Evolutionary conservation across 148 eudicot genomes (phyloP).

Genomic region (Fagopyrum homotropicum): DNA sequence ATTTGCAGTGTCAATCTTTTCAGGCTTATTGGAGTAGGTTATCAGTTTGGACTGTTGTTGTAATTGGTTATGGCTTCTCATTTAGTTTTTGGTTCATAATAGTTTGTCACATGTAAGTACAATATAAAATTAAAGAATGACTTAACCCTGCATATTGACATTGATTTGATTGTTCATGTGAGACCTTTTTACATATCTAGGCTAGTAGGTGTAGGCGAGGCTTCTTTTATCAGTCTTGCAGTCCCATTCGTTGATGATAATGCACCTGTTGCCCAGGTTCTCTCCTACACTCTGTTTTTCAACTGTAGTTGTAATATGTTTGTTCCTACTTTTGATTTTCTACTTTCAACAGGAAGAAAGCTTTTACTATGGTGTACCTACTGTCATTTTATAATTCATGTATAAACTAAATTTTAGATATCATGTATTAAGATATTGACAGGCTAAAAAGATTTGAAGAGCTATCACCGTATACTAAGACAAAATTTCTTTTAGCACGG

Average conservation of each 20-base stretch:
- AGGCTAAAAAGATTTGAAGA: no score
- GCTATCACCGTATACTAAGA: no score
- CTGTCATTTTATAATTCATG: no score
- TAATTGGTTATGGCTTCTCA: slow-evolving; percentile 72
- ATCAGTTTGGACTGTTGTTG: slow-evolving; percentile 78
- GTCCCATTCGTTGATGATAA: slow-evolving; percentile 93
- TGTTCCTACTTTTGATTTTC: not conserved
- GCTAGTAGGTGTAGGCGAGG: slow-evolving; percentile 98
- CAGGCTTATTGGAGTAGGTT: slow-evolving; percentile 85
- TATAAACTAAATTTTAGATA: no score
- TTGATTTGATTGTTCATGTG: slow-evolving; percentile 6
- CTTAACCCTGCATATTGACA: not conserved
- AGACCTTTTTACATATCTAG: slow-evolving; percentile 24
- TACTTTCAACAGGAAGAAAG: not conserved
- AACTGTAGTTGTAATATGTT: not conserved
- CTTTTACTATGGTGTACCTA: not conserved
- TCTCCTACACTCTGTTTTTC: not conserved
- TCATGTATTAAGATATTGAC: no score
- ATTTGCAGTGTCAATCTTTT: slow-evolving; percentile 75
- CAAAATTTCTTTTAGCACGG: no score
- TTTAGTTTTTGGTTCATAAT: slow-evolving; percentile 69
- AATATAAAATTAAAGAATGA: slow-evolving; percentile 9
- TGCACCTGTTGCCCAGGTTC: slow-evolving; percentile 80
- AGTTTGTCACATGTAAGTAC: slow-evolving; percentile 71
- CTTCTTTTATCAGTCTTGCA: slow-evolving; percentile 91